Evolutionary conservation across 1,284 basidiomycete genomes (phyloP), one percentile per base, ranked within the genome.

Genomic region (Clitocybe nebularis): DNA sequence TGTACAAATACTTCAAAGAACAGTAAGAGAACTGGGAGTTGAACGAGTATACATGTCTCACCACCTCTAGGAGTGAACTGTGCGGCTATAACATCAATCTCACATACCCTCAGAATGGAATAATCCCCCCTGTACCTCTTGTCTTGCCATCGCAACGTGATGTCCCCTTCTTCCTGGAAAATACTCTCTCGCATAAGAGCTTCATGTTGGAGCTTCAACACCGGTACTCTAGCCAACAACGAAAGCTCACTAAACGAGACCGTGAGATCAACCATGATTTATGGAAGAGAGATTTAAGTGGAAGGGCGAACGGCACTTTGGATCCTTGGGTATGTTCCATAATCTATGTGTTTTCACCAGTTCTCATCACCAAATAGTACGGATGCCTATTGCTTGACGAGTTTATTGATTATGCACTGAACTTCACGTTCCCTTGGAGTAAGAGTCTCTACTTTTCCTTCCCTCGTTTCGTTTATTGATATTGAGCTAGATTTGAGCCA

Each of bases 381-480:
- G 77, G 77, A 9, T 83, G 80, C 56, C 64, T 74, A 43, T 49
- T 81, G 5, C 62, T 71, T 20, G 66, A 74, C 32, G 69, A 75
- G 55, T 68, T 78, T 53, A 49, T 77, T 24, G 79, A 81, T 54
- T 82, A 81, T 49, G 76, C 78, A 13, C 38, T 75, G 47, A 82
- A 83, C 53, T 81, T 66, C 52, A 77, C 72, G 1, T 78, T 70
- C 50, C 83, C 83, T 1, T 85, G 81, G 81, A 77, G 80, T 83
- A 58, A 44, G 77, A 63, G 5, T 14, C 25, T 11, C 21, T 4
- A 38, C 20, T 11, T 39, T 13, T 30, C 20, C n/a, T 38, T 41
- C 6, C 26, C 42, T 24, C 4, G 23, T 43, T 14, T 21, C 30
- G 17, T 30, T 32, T 4, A 5, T 43, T 14, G 25, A 17, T 40